Evolutionary conservation across 371 early-diverging fungal genomes (phyloP).

Genomic region (Chytridiales sp.): DNA sequence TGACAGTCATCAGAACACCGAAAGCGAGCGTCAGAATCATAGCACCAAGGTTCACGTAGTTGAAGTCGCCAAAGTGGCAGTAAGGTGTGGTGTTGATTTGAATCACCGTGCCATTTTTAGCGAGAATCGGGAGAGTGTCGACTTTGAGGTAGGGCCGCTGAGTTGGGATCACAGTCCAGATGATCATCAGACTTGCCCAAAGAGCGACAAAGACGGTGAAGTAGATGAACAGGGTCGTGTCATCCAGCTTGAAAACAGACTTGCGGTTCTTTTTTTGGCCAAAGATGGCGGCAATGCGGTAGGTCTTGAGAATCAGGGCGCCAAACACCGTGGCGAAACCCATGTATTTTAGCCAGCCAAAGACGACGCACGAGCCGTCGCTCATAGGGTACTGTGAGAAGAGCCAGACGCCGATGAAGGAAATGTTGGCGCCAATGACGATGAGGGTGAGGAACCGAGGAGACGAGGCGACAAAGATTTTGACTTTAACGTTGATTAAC

Average conservation of each 20-base stretch:
- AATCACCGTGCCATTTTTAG: slow-evolving; percentile 10
- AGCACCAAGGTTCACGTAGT: slow-evolving; percentile 9
- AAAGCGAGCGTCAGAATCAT: slow-evolving; percentile 6
- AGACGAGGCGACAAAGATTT: slow-evolving; percentile 1
- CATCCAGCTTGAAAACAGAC: not conserved
- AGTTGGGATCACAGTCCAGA: slow-evolving; percentile 8
- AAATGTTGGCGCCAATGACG: slow-evolving; percentile 16
- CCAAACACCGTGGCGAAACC: slow-evolving; percentile 23
- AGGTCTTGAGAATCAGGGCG: slow-evolving; percentile 8
- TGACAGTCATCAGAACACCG: slow-evolving; percentile 5
- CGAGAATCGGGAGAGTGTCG: slow-evolving; percentile 6
- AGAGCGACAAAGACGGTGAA: slow-evolving; percentile 4
- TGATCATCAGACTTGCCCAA: slow-evolving; percentile 11
- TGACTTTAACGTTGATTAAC: slow-evolving; percentile 1
- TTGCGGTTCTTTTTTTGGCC: not conserved
- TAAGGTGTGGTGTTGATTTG: not conserved
- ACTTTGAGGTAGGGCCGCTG: slow-evolving; percentile 6
- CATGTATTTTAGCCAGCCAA: slow-evolving; percentile 18
- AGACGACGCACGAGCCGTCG: slow-evolving; percentile 7
- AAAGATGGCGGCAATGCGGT: slow-evolving; percentile 14
- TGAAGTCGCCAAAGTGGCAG: slow-evolving; percentile 11
- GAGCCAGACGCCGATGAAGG: slow-evolving; percentile 3
- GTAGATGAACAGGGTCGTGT: slow-evolving; percentile 3
- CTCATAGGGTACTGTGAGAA: slow-evolving; percentile 15
- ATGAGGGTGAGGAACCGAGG: slow-evolving; percentile 2